Conservation (phyloP, 192 early-diverging fungal species). For the Umbelopsis isabellina region DNA sequence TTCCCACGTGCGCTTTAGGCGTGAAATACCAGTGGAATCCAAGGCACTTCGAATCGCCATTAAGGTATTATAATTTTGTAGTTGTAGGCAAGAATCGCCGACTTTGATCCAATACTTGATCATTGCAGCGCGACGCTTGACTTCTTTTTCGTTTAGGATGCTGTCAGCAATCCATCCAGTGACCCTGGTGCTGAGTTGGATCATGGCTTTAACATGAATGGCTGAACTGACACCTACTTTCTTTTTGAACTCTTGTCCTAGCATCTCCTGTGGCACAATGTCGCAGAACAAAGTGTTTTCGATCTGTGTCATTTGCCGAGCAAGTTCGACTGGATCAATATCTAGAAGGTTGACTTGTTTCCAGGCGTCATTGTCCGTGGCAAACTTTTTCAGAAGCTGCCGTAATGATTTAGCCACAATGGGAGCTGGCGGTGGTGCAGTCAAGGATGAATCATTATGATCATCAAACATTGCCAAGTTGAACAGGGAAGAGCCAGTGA, state of each 20-base stretch:
- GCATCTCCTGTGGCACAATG: constrained; percentile 68
- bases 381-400: constrained; percentile 12
- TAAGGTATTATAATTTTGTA: constrained; percentile 73
- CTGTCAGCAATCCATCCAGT: constrained; percentile 79
- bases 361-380: background rate
- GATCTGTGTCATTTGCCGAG: constrained; percentile 75
- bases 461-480: constrained; percentile 17
- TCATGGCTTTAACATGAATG: constrained; percentile 46
- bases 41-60: constrained; percentile 83
- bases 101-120: constrained; percentile 85
- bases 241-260: constrained; percentile 34
- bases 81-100: constrained; percentile 53
- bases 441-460: constrained; percentile 5
- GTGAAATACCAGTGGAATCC: constrained; percentile 69
- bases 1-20: constrained; percentile 74
- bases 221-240: constrained; percentile 32
- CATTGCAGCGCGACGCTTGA: constrained; percentile 65
- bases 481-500: constrained; percentile 10
- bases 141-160: constrained; percentile 73
- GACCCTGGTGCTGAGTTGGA: constrained; percentile 36
- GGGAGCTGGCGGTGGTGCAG: constrained; percentile 14
- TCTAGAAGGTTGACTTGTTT: constrained; percentile 32
- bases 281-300: constrained; percentile 71
- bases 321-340: constrained; percentile 65
- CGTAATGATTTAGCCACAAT: constrained; percentile 15